Evolutionary conservation across 179 eudicot species (phyloP).

Genomic region (Amaranthus tricolor): DNA sequence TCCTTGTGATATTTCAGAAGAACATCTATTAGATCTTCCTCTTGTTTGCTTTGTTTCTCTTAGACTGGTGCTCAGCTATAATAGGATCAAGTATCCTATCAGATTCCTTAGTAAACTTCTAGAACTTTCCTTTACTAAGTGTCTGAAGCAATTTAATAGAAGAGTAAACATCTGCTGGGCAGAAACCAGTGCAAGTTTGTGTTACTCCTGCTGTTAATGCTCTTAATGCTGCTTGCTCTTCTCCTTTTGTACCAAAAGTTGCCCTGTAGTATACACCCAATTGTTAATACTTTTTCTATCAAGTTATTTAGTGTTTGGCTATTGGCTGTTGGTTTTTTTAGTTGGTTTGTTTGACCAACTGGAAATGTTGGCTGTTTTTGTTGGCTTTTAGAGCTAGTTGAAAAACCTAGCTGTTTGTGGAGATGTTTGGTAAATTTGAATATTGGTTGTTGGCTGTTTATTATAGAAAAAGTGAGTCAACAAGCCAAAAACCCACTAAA

Average conservation of each 20-base stretch:
- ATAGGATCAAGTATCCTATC: constrained; percentile 22
- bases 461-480: no score
- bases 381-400: no score
- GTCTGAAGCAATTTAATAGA: constrained; percentile 15
- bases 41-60: constrained; percentile 1
- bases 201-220: constrained; percentile 12
- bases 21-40: constrained; percentile 23
- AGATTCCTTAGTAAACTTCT: background rate
- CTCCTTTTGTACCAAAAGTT: constrained; percentile 15
- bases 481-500: no score
- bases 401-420: no score
- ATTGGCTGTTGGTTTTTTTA: no score
- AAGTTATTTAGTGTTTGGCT: no score
- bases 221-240: constrained; percentile 19
- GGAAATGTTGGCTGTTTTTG: no score
- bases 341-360: no score
- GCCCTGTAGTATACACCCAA: background rate
- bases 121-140: constrained; percentile 9
- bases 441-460: no score
- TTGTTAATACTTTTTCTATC: no score
- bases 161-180: constrained; percentile 25
- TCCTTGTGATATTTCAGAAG: constrained; percentile 24
- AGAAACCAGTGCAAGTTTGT: constrained; percentile 18
- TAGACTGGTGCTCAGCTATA: constrained; percentile 8
- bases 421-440: no score